Evolutionary conservation across 1,139 yeast species (phyloP).

Genomic region (Taphrina wiesneri): DNA sequence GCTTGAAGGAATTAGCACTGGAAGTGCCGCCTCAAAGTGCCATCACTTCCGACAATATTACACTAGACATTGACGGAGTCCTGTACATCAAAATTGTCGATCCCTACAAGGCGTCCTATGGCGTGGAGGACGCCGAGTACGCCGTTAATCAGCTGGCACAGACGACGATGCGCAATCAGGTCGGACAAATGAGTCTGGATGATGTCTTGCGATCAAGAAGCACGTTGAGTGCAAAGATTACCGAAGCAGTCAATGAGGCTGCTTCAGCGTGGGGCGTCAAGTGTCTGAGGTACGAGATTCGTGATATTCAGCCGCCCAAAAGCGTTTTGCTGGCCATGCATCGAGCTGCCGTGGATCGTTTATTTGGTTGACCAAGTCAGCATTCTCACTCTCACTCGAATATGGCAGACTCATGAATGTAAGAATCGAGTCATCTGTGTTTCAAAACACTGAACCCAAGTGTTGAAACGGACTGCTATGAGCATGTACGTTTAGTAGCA

Average conservation of each 20-base stretch:
- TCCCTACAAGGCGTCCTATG: conserved; percentile 82
- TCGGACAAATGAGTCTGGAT: conserved; percentile 78
- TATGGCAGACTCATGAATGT: no score
- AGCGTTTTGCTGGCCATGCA: conserved; percentile 33
- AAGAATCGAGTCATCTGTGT: no score
- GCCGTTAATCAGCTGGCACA: conserved; percentile 85
- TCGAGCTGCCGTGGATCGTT: conserved; percentile 17
- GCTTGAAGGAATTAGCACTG: conserved; percentile 76
- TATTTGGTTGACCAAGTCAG: conserved; percentile 6
- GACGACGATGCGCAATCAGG: conserved; percentile 87
- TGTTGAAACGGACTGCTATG: no score
- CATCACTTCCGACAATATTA: conserved; percentile 81
- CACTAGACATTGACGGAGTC: conserved; percentile 81
- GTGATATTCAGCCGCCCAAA: conserved; percentile 84
- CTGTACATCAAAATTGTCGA: conserved; percentile 74
- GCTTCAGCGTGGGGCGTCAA: conserved; percentile 84
- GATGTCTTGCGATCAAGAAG: conserved; percentile 70
- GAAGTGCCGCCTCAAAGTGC: conserved; percentile 85
- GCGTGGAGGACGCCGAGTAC: conserved; percentile 84
- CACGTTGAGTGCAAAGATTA: conserved; percentile 68
- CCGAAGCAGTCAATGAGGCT: conserved; percentile 78
- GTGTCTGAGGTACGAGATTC: conserved; percentile 80
- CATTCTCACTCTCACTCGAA: no score
- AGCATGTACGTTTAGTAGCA: no score
- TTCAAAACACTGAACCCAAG: no score